phyloP scores from a whole-genome alignment of 441 rosid genomes.

The Metrosideros polymorpha region DNA sequence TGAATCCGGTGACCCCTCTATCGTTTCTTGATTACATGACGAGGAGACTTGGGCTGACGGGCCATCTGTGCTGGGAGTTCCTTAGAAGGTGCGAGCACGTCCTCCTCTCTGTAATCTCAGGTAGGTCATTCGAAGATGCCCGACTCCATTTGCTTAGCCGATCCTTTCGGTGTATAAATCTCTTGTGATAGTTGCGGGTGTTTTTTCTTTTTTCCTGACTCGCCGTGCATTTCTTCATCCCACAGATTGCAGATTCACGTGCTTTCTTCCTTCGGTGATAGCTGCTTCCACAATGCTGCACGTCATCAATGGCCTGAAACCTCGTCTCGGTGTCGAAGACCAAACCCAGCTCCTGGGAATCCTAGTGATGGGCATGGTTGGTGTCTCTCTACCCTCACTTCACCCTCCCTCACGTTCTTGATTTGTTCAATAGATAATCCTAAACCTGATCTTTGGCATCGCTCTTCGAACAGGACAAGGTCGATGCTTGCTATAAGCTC shows the following conservation, averaged over 20 bases:
- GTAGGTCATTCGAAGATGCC: conserved; percentile 11
- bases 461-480: conserved; percentile 31
- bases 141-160: neutral
- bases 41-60: conserved; percentile 50
- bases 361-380: conserved; percentile 36
- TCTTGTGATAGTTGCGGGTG: neutral
- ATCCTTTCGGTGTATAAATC: neutral
- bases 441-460: neutral
- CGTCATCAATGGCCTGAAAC: conserved; percentile 26
- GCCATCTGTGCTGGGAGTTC: conserved; percentile 37
- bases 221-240: neutral
- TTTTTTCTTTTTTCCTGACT: neutral
- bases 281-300: conserved; percentile 57
- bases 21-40: conserved; percentile 52
- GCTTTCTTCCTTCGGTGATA: conserved; percentile 46
- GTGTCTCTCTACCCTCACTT: neutral
- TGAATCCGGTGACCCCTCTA: conserved; percentile 63
- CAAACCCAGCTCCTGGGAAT: conserved; percentile 32
- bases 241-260: conserved; percentile 42
- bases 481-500: conserved; percentile 37
- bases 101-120: conserved; percentile 40
- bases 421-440: neutral
- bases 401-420: neutral
- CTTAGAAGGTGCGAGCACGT: conserved; percentile 35
- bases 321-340: conserved; percentile 26